Evolutionary conservation across 2,329 filamentous ascomycete species (phyloP), one percentile per base, ranked within the genome.

Genomic region (Cladobotryum mycophilum): DNA sequence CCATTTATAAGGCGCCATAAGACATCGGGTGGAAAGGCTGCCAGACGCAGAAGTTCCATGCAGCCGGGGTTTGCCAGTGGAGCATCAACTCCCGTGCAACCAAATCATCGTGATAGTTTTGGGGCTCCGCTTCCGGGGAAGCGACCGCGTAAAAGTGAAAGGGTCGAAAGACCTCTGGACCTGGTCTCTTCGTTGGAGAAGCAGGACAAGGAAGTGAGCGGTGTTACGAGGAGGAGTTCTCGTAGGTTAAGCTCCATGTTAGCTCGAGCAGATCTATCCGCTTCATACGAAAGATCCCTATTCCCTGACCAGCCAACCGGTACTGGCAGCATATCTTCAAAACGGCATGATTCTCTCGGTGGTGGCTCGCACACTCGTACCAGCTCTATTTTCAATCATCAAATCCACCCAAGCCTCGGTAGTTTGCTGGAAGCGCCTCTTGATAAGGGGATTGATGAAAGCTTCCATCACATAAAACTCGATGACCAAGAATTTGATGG

Each of bases 181-280:
- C 73, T 89, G 41, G 85, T 84, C 3, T 78, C 85, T 3, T 81
- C 85, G 1, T 69, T 92, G n/a, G 86, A 88, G 49, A 79, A 86
- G 45, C 69, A 71, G 40, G 86, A 89, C 51, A 78, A 77, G 47
- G 73, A 78, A 49, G 74, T 71, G 11, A 64, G 67, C n/a, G 73
- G 76, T 14, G 73, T 74, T 12, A 76, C 76, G 0, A 71, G 81
- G 47, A 74, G 81, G 53, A 81, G 81, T 54, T 85, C 82, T 15
- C 82, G 93, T 41, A 82, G 93, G 46, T 86, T 97, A 22, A 99
- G 93, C 71, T 97, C 92, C 14, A 80, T 96, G 70, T 76, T 96
- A 48, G 91, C 91, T 14, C 80, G 92, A 60, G 87, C 88, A 33
- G 92, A 96, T 64, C 73, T 96, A 17, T 92, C 89, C 0, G 85